Evolutionary conservation across 345 rosid genomes (phyloP).

Genomic region (Gossypioides kirkii): DNA sequence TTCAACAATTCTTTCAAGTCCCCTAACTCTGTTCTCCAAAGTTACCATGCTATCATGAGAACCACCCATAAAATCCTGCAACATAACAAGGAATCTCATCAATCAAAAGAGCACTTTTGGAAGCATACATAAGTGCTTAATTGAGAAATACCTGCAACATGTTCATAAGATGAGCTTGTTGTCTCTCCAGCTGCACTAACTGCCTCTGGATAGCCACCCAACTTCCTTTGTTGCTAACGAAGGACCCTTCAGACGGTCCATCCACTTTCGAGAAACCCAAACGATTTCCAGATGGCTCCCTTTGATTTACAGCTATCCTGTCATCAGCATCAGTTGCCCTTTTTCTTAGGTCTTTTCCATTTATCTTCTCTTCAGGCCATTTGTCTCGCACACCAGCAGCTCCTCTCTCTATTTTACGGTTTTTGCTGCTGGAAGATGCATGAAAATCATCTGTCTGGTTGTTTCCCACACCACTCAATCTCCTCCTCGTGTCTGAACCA

Average conservation of each 20-base stretch:
- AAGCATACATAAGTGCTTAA: conserved; percentile 10
- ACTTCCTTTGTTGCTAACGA: conserved; percentile 67
- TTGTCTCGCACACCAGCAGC: conserved; percentile 26
- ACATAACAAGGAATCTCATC: conserved; percentile 14
- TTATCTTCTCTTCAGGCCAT: conserved; percentile 35
- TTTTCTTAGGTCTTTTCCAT: conserved; percentile 45
- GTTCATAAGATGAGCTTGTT: conserved; percentile 85
- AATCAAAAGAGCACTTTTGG: conserved; percentile 20
- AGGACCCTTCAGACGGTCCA: conserved; percentile 75
- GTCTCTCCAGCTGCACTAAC: conserved; percentile 86
- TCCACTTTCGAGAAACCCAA: conserved; percentile 53
- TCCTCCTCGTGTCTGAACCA: conserved; percentile 42
- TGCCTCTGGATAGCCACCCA: conserved; percentile 98
- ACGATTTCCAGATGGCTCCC: conserved; percentile 54
- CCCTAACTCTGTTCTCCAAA: conserved; percentile 88
- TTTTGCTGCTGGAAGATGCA: conserved; percentile 34
- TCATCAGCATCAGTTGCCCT: conserved; percentile 53
- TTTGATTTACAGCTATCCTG: conserved; percentile 37
- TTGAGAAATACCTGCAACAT: conserved; percentile 74
- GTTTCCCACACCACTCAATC: conserved; percentile 41
- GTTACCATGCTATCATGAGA: conserved; percentile 95
- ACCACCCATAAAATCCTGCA: conserved; percentile 98
- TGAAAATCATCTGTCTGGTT: conserved; percentile 36
- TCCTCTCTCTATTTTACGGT: conserved; percentile 38
- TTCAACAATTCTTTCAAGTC: conserved; percentile 95